Evolutionary conservation across 139 green algal genomes (phyloP).

Genomic region (Astrephomene gubernaculifera): DNA sequence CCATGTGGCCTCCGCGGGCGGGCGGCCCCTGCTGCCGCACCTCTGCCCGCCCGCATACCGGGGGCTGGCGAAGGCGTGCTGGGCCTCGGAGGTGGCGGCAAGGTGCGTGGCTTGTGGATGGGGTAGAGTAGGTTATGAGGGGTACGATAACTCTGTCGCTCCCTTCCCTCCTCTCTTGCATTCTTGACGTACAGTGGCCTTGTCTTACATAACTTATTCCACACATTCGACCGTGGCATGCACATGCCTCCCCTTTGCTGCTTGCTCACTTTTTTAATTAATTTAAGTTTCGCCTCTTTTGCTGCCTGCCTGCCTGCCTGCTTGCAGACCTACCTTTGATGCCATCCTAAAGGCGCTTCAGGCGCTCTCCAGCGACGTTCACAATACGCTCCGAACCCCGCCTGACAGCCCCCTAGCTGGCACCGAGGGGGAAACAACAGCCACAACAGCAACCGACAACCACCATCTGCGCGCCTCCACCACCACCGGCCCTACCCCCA

Average conservation of each 20-base stretch:
- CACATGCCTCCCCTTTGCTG: neutral
- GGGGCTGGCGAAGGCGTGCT: slow-evolving; percentile 22
- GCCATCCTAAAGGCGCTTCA: neutral
- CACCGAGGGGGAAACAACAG: too few relatives aligned
- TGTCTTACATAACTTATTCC: neutral
- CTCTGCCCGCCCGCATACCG: slow-evolving; percentile 3
- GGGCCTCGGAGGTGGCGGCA: neutral
- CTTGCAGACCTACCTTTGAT: slow-evolving; percentile 21
- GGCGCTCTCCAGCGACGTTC: neutral
- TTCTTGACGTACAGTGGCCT: too few relatives aligned
- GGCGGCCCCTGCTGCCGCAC: slow-evolving; percentile 7
- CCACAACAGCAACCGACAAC: too few relatives aligned
- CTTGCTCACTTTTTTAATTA: too few relatives aligned
- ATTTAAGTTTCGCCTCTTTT: neutral
- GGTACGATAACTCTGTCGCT: neutral
- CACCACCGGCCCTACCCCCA: too few relatives aligned
- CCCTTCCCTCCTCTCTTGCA: neutral
- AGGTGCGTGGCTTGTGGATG: neutral
- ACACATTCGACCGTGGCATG: neutral
- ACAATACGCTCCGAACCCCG: neutral
- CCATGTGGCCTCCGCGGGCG: slow-evolving; percentile 26
- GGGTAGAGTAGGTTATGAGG: neutral
- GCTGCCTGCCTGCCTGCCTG: neutral
- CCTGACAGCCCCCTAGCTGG: too few relatives aligned
- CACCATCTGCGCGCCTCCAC: too few relatives aligned